A percentile compares a stretch with the other conserved stretches of the same genome.
Evolutionary conservation across 164 flowering plant species (phyloP).

Genomic region (Taxillus chinensis): DNA sequence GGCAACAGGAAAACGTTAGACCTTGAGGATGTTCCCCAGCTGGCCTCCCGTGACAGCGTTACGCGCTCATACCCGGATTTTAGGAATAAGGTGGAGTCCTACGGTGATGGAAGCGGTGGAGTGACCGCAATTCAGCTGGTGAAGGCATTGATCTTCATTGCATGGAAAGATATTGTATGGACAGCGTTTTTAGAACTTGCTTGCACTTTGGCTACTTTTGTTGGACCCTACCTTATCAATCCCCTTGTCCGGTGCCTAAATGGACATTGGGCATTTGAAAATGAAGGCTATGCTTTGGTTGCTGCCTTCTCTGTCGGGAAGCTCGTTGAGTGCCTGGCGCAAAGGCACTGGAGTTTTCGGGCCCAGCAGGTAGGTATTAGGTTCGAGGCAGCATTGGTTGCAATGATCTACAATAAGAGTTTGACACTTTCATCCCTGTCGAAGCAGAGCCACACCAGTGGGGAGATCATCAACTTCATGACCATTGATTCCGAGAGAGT

Average conservation of each 20-base stretch:
- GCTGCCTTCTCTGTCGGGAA: background rate
- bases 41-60: background rate
- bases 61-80: background rate
- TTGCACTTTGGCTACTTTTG: too few species aligned
- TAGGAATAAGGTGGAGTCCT: too few species aligned
- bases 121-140: background rate
- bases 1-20: background rate
- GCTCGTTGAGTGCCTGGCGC: conserved; percentile 3
- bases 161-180: background rate
- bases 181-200: too few species aligned
- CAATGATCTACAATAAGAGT: conserved; percentile 4
- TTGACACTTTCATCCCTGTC: conserved; percentile 4
- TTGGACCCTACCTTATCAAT: too few species aligned
- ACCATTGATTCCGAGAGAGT: conserved; percentile 7
- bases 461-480: conserved; percentile 11
- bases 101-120: too few species aligned
- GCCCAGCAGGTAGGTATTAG: background rate
- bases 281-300: background rate
- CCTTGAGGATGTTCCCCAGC: conserved; percentile 4
- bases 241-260: too few species aligned
- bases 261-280: too few species aligned
- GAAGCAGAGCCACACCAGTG: background rate
- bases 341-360: conserved; percentile 1
- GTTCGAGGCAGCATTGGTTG: background rate
- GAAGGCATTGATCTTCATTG: background rate